A percentile compares a stretch with the other conserved stretches of the same genome.
These are phyloP conservation scores for Triticum monococcum DNA, from an alignment of 176 grass and related monocot genomes.

Conservation along the genomic window DNA sequence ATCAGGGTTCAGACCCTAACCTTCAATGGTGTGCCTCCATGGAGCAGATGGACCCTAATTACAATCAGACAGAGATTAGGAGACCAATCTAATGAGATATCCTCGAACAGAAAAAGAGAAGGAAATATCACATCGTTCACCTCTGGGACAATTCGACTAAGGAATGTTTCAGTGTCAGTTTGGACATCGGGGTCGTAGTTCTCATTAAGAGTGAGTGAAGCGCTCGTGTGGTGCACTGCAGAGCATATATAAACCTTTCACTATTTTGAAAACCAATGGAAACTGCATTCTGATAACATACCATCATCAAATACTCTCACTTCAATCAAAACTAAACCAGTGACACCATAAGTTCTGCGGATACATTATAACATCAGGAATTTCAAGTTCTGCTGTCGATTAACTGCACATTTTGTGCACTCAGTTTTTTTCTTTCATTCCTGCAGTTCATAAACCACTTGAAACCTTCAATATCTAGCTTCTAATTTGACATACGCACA, in stretches of 20 bases:
- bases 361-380: not conserved
- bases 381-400: not conserved
- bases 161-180: conserved; percentile 91
- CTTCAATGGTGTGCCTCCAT: conserved; percentile 96
- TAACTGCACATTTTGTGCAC: not conserved
- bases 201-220: conserved; percentile 94
- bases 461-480: not conserved
- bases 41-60: conserved; percentile 85
- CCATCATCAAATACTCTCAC: not conserved
- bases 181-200: conserved; percentile 97
- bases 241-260: conserved; percentile 17
- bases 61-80: conserved; percentile 4
- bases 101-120: conserved; percentile 9
- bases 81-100: not conserved
- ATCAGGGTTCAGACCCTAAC: conserved; percentile 29
- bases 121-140: conserved; percentile 25
- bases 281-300: conserved; percentile 8
- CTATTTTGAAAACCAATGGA: not conserved
- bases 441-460: not conserved
- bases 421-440: not conserved
- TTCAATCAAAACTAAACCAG: not conserved
- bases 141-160: conserved; percentile 90
- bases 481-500: not conserved
- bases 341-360: not conserved
- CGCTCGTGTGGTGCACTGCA: conserved; percentile 98